phyloP scores from a whole-genome alignment of 495 filamentous ascomycete genomes.

The Podospora australis region DNA sequence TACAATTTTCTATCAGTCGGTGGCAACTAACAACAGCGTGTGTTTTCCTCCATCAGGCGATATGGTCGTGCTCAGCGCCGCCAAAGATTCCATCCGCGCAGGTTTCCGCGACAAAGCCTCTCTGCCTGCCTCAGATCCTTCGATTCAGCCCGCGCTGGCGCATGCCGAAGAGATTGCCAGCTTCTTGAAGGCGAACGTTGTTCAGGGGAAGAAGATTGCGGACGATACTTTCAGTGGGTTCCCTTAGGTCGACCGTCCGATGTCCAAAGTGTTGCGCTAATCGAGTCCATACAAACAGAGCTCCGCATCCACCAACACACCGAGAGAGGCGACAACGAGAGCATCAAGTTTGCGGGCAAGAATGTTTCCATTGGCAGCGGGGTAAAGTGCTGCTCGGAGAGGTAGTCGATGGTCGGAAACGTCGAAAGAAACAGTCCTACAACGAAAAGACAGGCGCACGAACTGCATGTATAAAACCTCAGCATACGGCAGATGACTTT shows the following conservation, averaged over 20 bases:
- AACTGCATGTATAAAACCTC: conserved; percentile 1
- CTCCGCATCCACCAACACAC: conserved; percentile 84
- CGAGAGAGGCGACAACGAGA: conserved; percentile 88
- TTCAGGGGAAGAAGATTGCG: conserved; percentile 66
- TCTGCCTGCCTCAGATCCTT: conserved; percentile 47
- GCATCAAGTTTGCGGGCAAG: conserved; percentile 55
- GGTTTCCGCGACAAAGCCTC: conserved; percentile 62
- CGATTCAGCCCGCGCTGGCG: conserved; percentile 48
- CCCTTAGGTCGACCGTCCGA: not conserved
- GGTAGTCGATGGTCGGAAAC: conserved; percentile 15
- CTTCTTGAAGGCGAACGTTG: conserved; percentile 76
- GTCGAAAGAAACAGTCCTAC: conserved; percentile 4
- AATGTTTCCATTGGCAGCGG: conserved; percentile 39
- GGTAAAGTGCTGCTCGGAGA: conserved; percentile 37
- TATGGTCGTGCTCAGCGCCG: conserved; percentile 54
- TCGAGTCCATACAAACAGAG: conserved; percentile 48
- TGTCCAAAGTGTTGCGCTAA: not conserved
- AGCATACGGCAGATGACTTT: conserved; percentile 12
- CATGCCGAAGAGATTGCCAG: conserved; percentile 79
- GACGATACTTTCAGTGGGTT: conserved; percentile 61
- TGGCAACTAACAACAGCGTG: conserved; percentile 5
- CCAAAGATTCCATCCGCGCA: conserved; percentile 60
- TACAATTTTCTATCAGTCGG: not conserved
- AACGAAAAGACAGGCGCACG: conserved; percentile 1
- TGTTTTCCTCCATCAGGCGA: conserved; percentile 56